Base-by-base conservation (phyloP, 768 basidiomycete species). In the Russula abietina region DNA sequence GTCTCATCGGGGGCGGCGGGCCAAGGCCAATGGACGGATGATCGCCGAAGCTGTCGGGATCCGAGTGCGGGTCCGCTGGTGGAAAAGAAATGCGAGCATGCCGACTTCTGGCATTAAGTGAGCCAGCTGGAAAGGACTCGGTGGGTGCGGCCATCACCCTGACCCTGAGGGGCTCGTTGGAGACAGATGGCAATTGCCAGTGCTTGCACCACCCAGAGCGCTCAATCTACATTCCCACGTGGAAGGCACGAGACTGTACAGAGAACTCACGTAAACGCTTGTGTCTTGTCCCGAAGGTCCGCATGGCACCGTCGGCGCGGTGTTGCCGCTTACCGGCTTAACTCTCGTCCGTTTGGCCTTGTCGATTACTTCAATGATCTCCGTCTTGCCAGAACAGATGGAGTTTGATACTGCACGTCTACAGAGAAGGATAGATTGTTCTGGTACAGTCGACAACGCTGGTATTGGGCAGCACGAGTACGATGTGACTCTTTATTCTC, bases 21-120 rank as follows among this genome's bases (percentile, higher is more conserved):
- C 73, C 72, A 7, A 72, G 64, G 36, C 73, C 72, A 36, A 73
- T 56, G 1, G 67, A 65, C 11, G 64, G 58, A 38, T 64, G 60
- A 19, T 70, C 51, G 28, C 56, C 54, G 32, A 50, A 59, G 39
- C 38, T 55, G 45, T 70, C 54, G 12, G 48, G 28, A 19, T 59
- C 60, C 10, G 62, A 59, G 19, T 55, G 49, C 5, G 55, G 60
- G 49, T 67, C 68, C 33, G 64, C 68, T 24, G 56, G 59, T 1
- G 76, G 73, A 51, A 80, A 74, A 16, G 67, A 75, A 57, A 76
- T 73, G 53, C 70, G 77, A 57, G 73, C 65, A 12, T 61, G 67
- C 28, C 58, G 61, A 60, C 65, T 69, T 60, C 60, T 65, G 17
- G 70, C 38, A 45, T 60, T 60, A 19, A 72, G 70, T 30, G 70